Percentiles rank a stretch among this genome's conserved stretches.
Evolutionary conservation across 2,329 filamentous ascomycete genomes (phyloP).

Genomic region (Colletotrichum musicola): DNA sequence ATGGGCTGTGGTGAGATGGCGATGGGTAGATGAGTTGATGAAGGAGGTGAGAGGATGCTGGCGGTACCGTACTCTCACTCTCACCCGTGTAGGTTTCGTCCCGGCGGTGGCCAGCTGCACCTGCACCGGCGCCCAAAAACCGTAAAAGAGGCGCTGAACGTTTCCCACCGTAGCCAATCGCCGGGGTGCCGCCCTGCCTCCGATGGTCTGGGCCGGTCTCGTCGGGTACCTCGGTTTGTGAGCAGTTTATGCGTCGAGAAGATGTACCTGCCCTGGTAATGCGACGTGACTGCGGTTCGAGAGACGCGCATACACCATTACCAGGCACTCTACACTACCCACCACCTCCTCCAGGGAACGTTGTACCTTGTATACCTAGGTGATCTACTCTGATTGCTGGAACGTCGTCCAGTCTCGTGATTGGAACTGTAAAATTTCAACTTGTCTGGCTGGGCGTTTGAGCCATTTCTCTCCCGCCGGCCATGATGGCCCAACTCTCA

Average conservation of each 20-base stretch:
- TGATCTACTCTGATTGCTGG: slow-evolving; percentile 7
- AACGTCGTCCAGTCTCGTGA: background rate
- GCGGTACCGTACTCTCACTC: background rate
- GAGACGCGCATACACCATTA: background rate
- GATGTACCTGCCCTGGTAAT: background rate
- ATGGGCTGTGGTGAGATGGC: no score
- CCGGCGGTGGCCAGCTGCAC: slow-evolving; percentile 20
- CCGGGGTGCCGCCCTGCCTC: slow-evolving; percentile 26
- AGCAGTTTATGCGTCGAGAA: no score
- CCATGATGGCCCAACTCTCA: background rate
- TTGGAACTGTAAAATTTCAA: background rate
- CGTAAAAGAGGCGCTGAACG: slow-evolving; percentile 21
- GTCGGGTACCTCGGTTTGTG: background rate
- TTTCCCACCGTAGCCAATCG: slow-evolving; percentile 29
- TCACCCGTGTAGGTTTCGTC: background rate
- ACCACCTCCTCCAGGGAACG: no score
- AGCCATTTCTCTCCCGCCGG: slow-evolving; percentile 1
- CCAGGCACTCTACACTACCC: no score
- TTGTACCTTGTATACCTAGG: no score
- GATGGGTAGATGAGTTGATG: no score
- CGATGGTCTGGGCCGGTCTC: slow-evolving; percentile 21
- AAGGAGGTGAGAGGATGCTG: background rate
- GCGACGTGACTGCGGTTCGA: background rate
- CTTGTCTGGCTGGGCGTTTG: slow-evolving; percentile 1
- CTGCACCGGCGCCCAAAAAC: slow-evolving; percentile 34